Conservation (phyloP, 176 grass and related monocot genomes). For the Oropetium thomaeum region DNA sequence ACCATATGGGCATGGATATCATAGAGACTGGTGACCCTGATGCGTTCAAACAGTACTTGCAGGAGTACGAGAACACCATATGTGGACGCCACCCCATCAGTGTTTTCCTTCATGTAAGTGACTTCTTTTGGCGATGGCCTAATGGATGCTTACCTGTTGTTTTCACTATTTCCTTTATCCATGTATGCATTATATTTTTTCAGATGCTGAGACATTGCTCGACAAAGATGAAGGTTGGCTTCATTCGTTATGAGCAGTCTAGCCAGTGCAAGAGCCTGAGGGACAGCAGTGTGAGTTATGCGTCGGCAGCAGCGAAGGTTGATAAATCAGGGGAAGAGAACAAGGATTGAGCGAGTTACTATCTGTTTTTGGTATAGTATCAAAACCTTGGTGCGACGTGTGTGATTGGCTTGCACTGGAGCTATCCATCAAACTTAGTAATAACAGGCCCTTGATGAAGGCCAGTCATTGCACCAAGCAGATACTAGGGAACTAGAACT, state of each 20-base stretch:
- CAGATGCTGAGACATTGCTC: slow-evolving; percentile 75
- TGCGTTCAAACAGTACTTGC: slow-evolving; percentile 70
- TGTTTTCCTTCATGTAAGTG: slow-evolving; percentile 81
- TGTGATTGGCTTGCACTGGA: slow-evolving; percentile 22
- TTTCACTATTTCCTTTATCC: not conserved
- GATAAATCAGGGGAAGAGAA: slow-evolving; percentile 23
- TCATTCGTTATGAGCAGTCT: slow-evolving; percentile 88
- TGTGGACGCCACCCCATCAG: slow-evolving; percentile 95
- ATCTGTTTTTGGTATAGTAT: not conserved
- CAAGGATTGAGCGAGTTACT: not conserved
- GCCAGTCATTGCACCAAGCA: not conserved
- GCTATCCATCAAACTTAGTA: slow-evolving; percentile 13
- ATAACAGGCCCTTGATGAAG: not conserved
- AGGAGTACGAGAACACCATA: slow-evolving; percentile 78
- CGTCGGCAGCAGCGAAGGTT: slow-evolving; percentile 69
- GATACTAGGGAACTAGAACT: not conserved
- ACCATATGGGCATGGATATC: slow-evolving; percentile 90
- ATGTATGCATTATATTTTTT: not conserved
- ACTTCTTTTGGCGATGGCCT: not conserved
- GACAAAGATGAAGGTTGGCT: slow-evolving; percentile 69
- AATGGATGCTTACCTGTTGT: not conserved
- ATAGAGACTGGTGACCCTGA: slow-evolving; percentile 80
- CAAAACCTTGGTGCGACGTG: not conserved
- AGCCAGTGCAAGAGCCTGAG: slow-evolving; percentile 76
- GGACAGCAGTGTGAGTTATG: slow-evolving; percentile 89